phyloP scores from a whole-genome alignment of 768 basidiomycete species.

The Lactarius akahatsu region DNA sequence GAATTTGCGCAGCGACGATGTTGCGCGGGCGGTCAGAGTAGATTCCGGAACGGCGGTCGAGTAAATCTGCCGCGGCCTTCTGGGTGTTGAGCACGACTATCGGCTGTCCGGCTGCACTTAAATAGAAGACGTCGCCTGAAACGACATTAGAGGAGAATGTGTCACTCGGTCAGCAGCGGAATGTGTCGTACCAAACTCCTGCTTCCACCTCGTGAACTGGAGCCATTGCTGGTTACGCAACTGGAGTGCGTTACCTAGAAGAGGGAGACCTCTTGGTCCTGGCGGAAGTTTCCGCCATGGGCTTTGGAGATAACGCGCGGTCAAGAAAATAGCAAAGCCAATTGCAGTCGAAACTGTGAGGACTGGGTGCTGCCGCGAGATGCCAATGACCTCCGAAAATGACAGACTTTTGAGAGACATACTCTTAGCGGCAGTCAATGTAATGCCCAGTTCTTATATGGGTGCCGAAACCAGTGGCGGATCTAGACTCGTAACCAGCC shows the following conservation, averaged over 20 bases:
- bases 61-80: constrained; percentile 32
- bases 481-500: too few relatives aligned
- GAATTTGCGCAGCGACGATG: constrained; percentile 23
- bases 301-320: constrained; percentile 22
- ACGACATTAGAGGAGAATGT: neutral
- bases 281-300: constrained; percentile 28
- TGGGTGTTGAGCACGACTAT: constrained; percentile 32
- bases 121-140: constrained; percentile 26
- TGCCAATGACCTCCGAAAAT: neutral
- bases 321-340: constrained; percentile 3
- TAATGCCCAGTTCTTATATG: neutral
- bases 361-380: constrained; percentile 5
- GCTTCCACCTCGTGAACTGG: constrained; percentile 19
- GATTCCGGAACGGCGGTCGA: constrained; percentile 28
- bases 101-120: constrained; percentile 27
- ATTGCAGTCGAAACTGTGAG: neutral
- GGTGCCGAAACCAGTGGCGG: too few relatives aligned
- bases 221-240: constrained; percentile 26
- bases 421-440: neutral
- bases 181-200: constrained; percentile 12
- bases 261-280: constrained; percentile 22
- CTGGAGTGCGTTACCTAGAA: constrained; percentile 21
- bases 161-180: too few relatives aligned
- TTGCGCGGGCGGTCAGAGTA: constrained; percentile 26
- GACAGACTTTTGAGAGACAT: constrained; percentile 7